These are phyloP conservation scores for Chlorella sp. DNA, from an alignment of 139 green algal species.

Conservation along the genomic window DNA sequence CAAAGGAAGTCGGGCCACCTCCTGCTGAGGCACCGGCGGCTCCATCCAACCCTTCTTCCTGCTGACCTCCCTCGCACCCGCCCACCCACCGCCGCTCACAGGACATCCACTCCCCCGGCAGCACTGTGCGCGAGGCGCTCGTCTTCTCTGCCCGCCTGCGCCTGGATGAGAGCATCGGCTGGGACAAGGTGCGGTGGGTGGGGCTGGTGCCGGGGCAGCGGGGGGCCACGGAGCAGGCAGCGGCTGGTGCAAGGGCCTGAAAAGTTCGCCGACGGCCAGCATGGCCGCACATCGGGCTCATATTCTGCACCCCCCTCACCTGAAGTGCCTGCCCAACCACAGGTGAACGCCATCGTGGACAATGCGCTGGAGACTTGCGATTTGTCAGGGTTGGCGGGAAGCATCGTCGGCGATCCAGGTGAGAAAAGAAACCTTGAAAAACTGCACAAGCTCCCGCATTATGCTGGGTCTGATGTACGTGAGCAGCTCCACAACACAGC, in stretches of 20 bases:
- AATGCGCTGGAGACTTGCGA: conserved; percentile 83
- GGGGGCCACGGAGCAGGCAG: neutral
- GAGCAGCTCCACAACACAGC: no score
- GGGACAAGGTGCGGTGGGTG: conserved; percentile 28
- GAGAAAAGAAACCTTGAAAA: no score
- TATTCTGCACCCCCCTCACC: no score
- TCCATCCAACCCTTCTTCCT: no score
- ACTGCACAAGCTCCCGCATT: no score
- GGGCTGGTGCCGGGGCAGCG: no score
- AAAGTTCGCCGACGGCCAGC: no score
- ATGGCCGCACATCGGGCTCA: no score
- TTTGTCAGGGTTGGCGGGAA: conserved; percentile 49
- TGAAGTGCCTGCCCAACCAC: no score
- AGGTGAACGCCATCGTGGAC: conserved; percentile 47
- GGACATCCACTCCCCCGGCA: conserved; percentile 49
- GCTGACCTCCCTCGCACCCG: neutral
- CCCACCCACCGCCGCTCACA: neutral
- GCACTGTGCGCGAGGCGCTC: conserved; percentile 71
- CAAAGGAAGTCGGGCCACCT: no score
- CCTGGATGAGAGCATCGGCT: conserved; percentile 36
- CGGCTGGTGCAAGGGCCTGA: neutral
- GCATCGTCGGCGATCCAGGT: conserved; percentile 56
- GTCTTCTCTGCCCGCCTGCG: conserved; percentile 72
- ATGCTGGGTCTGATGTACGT: no score
- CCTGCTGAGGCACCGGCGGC: no score